phyloP scores from a whole-genome alignment of 1,284 basidiomycete genomes.

The Ceratobasidium sp. region DNA sequence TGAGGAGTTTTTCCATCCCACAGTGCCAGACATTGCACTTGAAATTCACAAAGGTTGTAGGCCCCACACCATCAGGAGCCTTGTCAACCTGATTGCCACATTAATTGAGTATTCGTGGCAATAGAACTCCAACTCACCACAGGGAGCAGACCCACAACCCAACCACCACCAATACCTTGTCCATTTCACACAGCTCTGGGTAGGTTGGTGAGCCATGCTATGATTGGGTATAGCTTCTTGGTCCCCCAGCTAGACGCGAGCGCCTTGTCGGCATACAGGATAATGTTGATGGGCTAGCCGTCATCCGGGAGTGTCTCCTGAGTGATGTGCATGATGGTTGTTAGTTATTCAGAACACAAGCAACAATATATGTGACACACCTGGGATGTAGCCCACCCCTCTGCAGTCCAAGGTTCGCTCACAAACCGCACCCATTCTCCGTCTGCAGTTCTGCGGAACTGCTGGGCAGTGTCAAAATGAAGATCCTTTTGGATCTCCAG shows the following conservation, averaged over 20 bases:
- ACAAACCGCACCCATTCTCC: slow-evolving; percentile 8
- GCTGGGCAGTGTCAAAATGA: neutral
- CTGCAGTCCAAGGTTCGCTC: slow-evolving; percentile 1
- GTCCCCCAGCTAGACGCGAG: slow-evolving; percentile 7
- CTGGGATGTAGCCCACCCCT: neutral
- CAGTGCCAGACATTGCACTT: neutral
- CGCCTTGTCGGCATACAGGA: slow-evolving; percentile 2
- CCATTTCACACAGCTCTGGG: neutral
- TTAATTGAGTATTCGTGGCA: too few relatives aligned
- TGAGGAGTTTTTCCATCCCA: neutral
- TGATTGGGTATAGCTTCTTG: slow-evolving; percentile 3
- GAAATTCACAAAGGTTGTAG: neutral
- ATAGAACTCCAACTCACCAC: neutral
- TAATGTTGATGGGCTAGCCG: neutral
- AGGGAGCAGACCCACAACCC: slow-evolving; percentile 3
- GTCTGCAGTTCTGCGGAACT: neutral
- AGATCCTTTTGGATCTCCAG: neutral
- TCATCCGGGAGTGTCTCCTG: neutral
- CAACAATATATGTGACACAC: neutral
- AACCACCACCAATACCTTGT: neutral
- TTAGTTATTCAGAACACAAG: neutral
- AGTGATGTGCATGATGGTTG: neutral
- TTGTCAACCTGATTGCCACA: neutral
- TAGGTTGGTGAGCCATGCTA: slow-evolving; percentile 3
- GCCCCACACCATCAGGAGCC: neutral